Evolutionary conservation across 352 stramenopile species (phyloP).

Genomic region (Phytophthora macrochlamydospora): DNA sequence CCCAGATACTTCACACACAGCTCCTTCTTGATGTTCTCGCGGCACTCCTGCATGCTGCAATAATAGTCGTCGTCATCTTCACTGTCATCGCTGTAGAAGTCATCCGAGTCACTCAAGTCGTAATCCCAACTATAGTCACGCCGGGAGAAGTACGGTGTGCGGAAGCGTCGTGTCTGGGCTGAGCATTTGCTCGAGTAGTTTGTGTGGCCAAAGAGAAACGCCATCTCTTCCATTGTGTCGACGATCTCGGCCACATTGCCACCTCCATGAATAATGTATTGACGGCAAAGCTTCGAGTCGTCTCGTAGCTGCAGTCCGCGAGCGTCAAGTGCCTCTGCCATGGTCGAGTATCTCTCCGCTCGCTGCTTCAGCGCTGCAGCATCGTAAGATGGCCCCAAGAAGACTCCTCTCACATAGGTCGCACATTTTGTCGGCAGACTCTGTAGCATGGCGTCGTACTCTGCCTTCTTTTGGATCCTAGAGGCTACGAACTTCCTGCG

Average conservation of each 20-base stretch:
- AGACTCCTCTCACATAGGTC: background rate
- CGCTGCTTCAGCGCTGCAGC: background rate
- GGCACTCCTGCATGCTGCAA: slow-evolving; percentile 1
- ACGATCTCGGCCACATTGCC: slow-evolving; percentile 10
- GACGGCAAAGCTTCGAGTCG: slow-evolving; percentile 8
- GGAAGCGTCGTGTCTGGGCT: background rate
- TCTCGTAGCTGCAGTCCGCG: slow-evolving; percentile 6
- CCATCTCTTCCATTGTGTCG: slow-evolving; percentile 20
- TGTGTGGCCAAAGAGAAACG: slow-evolving; percentile 11
- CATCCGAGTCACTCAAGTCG: background rate
- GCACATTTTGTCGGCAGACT: slow-evolving; percentile 8
- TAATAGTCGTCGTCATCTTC: background rate
- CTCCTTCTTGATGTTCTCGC: slow-evolving; percentile 10
- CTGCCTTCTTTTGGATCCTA: slow-evolving; percentile 10
- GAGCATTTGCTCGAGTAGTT: slow-evolving; percentile 7
- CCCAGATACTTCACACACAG: slow-evolving; percentile 26
- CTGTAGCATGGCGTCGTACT: slow-evolving; percentile 7
- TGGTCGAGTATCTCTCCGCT: slow-evolving; percentile 2
- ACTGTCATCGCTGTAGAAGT: background rate
- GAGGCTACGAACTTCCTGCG: background rate
- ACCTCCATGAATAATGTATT: slow-evolving; percentile 5
- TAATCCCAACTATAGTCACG: background rate
- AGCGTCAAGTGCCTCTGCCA: slow-evolving; percentile 5
- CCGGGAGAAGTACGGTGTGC: background rate
- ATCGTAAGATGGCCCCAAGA: background rate